A percentile compares a stretch with the other conserved stretches of the same genome.
These are phyloP conservation scores for Penicillium sp. DNA, from an alignment of 2,329 filamentous ascomycete species.

Conservation along the genomic window DNA sequence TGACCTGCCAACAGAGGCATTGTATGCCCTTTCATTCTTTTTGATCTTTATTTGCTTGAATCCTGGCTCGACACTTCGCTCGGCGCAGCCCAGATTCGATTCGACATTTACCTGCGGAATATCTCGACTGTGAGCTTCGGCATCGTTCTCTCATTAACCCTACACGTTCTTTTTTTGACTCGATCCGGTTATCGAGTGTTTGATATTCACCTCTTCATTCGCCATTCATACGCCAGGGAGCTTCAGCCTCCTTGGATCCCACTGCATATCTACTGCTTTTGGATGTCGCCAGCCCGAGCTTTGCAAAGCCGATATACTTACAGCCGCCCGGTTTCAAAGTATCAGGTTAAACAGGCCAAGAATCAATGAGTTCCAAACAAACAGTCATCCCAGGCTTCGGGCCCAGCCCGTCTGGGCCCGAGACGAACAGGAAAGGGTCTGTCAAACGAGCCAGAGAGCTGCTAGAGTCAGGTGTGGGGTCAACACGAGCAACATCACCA, in stretches of 20 bases:
- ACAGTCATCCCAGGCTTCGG: conserved; percentile 6
- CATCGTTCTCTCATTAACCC: conserved; percentile 6
- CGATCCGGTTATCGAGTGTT: conserved; percentile 14
- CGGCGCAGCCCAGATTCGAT: not conserved
- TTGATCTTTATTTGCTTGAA: conserved; percentile 19
- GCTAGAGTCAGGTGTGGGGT: conserved; percentile 31
- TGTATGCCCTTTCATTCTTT: conserved; percentile 28
- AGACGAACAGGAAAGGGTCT: conserved; percentile 28
- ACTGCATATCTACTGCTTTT: not conserved
- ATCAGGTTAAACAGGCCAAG: not conserved
- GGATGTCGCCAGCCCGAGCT: conserved; percentile 12
- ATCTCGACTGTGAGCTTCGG: not conserved
- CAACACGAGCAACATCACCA: conserved; percentile 10
- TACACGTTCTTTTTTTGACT: conserved; percentile 6
- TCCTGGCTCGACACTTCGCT: conserved; percentile 13
- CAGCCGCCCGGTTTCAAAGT: not conserved
- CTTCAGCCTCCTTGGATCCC: not conserved
- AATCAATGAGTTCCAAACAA: conserved; percentile 22
- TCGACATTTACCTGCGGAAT: not conserved
- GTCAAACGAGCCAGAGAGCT: conserved; percentile 36
- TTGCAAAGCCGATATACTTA: not conserved
- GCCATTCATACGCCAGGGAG: not conserved
- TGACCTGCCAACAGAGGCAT: conserved; percentile 25
- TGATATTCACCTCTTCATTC: not conserved
- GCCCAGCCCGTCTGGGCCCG: conserved; percentile 10